phyloP scores from a whole-genome alignment of 805 yeast species.

The Groenewaldozyma tartarivorans region DNA sequence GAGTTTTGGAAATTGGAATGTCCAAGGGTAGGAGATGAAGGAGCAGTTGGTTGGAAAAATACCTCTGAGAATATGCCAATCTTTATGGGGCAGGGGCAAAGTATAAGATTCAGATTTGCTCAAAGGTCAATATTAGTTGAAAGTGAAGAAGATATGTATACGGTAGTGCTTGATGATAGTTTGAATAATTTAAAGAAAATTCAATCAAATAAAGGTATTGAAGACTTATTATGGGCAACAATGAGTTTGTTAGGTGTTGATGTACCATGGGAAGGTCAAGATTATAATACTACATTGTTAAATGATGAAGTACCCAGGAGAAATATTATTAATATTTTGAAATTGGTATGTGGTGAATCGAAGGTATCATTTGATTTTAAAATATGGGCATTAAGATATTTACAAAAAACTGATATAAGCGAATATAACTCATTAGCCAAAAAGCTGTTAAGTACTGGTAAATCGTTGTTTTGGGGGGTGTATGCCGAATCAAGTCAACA shows the following conservation, averaged over 20 bases:
- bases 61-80: neutral
- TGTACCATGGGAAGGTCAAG: neutral
- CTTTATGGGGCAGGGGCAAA: neutral
- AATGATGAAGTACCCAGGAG: neutral
- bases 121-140: neutral
- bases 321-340: neutral
- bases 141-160: neutral
- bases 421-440: neutral
- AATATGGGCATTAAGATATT: constrained; percentile 1
- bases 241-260: constrained; percentile 12
- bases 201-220: neutral
- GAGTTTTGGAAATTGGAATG: constrained; percentile 17
- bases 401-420: neutral
- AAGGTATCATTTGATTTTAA: neutral
- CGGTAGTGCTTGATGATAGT: constrained; percentile 17
- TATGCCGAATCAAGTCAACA: neutral
- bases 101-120: neutral
- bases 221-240: constrained; percentile 10
- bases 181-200: constrained; percentile 10
- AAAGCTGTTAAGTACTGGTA: neutral
- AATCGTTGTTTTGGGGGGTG: neutral
- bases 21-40: constrained; percentile 18
- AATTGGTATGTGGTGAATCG: neutral
- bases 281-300: neutral
- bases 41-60: constrained; percentile 10